A percentile compares a stretch with the other conserved stretches of the same genome.
These are phyloP conservation scores for Thielaviopsis euricoi DNA, from an alignment of 2,329 filamentous ascomycete genomes.

Conservation along the genomic window DNA sequence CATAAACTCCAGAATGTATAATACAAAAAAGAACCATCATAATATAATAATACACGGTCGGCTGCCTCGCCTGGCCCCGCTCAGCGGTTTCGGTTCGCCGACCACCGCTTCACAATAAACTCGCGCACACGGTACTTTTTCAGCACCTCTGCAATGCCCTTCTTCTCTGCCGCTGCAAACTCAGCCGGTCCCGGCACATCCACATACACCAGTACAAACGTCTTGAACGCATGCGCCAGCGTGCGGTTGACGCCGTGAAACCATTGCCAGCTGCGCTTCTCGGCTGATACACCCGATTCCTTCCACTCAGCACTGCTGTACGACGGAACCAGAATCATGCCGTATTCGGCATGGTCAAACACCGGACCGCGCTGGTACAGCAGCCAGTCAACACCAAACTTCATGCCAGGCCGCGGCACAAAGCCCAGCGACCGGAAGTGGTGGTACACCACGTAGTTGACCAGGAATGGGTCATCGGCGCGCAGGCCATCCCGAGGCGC, in stretches of 20 bases:
- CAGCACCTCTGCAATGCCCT: conserved; percentile 47
- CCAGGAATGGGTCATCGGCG: conserved; percentile 68
- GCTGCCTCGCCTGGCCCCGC: too few species aligned
- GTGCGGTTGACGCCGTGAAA: conserved; percentile 82
- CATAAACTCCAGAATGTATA: too few species aligned
- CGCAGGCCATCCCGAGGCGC: conserved; percentile 27
- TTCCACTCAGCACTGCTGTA: conserved; percentile 65
- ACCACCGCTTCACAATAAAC: conserved; percentile 68
- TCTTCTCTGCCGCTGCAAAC: conserved; percentile 25
- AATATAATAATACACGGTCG: not conserved
- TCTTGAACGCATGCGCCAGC: conserved; percentile 80
- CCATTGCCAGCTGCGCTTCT: conserved; percentile 55
- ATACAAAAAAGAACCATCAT: too few species aligned
- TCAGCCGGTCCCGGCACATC: conserved; percentile 60
- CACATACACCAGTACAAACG: conserved; percentile 74
- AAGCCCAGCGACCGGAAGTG: conserved; percentile 92
- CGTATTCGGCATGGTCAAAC: conserved; percentile 91
- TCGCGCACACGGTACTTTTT: conserved; percentile 62
- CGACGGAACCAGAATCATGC: conserved; percentile 65
- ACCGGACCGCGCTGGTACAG: conserved; percentile 86
- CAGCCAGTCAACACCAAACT: conserved; percentile 91
- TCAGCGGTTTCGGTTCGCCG: conserved; percentile 54
- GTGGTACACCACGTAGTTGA: conserved; percentile 83
- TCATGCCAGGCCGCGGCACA: conserved; percentile 83
- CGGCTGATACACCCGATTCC: conserved; percentile 31